Base-by-base conservation (phyloP, 441 rosid genomes). In the Populus tomentosa region DNA sequence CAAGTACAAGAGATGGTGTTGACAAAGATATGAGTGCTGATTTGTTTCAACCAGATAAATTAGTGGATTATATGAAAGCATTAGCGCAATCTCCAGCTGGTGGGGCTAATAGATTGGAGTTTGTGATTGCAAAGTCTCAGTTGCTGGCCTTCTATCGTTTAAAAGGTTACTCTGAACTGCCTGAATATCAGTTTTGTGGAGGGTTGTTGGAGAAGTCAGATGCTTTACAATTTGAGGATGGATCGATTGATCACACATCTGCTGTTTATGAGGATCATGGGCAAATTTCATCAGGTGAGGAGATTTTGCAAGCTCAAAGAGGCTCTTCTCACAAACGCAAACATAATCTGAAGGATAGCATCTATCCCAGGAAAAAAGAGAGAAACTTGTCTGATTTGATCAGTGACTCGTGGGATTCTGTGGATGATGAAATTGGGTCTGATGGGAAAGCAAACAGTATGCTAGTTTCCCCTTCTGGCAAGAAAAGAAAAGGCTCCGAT, bases 271-370 rank as follows among this genome's bases (percentile, higher is more conserved):
- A 16, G 11, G 78, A 83, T 67, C 81, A 76, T 68, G 78, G 67
- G 70, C 79, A 72, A 38, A 70, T n/a, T 69, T 69, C 74, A 35
- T 42, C 81, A 33, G 78, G 74, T 28, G 77, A 46, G 71, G 83
- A 79, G 72, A 50, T 36, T 78, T 46, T 59, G 20, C 81, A 74
- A 66, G 56, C 77, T 33, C 84, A 74, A 65, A 87, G 81, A 77
- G 67, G 88, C 42, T 79, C 84, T 16, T 79, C 82, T 73, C 78
- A 79, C 80, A 90, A 83, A 73, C 89, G 92, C 4, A 91, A 91
- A 81, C 96, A 86, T 84, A 89, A 91, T 86, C 80, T 91, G 83
- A 89, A 83, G 86, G 94, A 85, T 72, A 36, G 76, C n/a, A 53
- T 78, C 8, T 78, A 85, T 61, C 85, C 85, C 63, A 75, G 79